Base-by-base conservation (phyloP, 1,139 yeast genomes). In the Pichia terricola region DNA sequence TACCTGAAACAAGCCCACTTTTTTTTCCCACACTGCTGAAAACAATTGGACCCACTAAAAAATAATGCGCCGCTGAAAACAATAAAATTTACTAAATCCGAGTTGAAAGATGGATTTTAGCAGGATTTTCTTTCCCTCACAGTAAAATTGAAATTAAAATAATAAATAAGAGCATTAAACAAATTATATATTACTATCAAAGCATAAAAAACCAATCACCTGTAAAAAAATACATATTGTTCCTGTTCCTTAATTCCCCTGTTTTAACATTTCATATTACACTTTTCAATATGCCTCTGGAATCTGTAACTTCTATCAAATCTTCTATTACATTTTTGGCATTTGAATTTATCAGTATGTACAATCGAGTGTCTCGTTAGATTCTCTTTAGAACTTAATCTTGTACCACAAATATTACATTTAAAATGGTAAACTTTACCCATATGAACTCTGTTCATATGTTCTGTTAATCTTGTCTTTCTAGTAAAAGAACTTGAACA, bases 101-200 rank as follows among this genome's bases (percentile, higher is more conserved):
- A 16, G 22, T 16, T 16, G 22, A 16, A 16, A 16, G 22, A 16
- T 16, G 22, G 2, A 16, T 16, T 16, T 16, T 89, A 82, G 62
- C 71, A 89, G 56, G 96, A 89, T 61, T 82, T 94, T 39, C 88
- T 88, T 64, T 82, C 84, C 60, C 78, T 81, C 64, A 83, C 88
- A 39, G 95, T 88, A 27, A 80, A 82, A 56, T 68, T 77, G 42
- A 40, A 50, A 3, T 26, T 50, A 34, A 52, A 50, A 31, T 47
- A 42, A 37, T 48, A 37, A 32, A 16, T 16, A 16, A 16, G 22
- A 16, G 22, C 22, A 16, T 16, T 16, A 16, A 16, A 16, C 22
- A 16, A 16, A 16, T 16, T 16, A 16, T 16, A 16, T 16, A 16
- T 16, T 16, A 16, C 22, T 16, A 16, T 16, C 22, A 16, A 16